Base-by-base conservation (phyloP, 169 alveolate species). In the Cryptosporidium baileyi region DNA sequence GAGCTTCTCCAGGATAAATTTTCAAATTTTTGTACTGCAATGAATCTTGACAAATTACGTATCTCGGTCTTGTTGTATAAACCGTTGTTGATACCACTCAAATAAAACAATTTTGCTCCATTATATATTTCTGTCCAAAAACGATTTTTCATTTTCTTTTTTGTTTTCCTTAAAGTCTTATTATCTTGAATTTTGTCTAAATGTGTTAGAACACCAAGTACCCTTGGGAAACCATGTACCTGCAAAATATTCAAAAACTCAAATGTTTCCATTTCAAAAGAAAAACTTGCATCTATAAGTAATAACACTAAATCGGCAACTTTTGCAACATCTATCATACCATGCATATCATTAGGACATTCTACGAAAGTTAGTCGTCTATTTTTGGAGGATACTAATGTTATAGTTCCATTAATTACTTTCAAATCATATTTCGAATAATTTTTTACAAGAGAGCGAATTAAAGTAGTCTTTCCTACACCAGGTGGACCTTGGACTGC, bases 231-330 rank as follows among this genome's bases (percentile, higher is more conserved):
- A 1, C 98, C 99, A 81, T 94, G 97, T 7, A 91, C 91, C 63
- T 95, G 97, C 89, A 98, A 79, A 19, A 98, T 90, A 85, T 97
- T 97, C 80, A 98, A 82, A 92, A 97, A 98, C 94, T 98, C 99
- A 79, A 98, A 97, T 8, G 99, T 98, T 89, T 97, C 99, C 98
- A 98, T 94, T 90, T 98, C 99, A 89, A 97, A 97, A 80, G 97
- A 97, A 79, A 91, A 94, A 63, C 94, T 88, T 0, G 99, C 99
- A 90, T 98, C 99, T 30, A 98, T 95, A 63, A 98, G 90, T 41
- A 96, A 85, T 62, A 98, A 88, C 59, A 97, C 99, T 30, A 97
- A 80, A 90, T 98, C 99, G 1, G 99, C 99, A 8, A 97, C 93
- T 90, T 98, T 98, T 28, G 99, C 99, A 54, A 96, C 88, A 89